Base-by-base conservation (phyloP, 2,329 filamentous ascomycete genomes). In the Elsinoe fawcettii region DNA sequence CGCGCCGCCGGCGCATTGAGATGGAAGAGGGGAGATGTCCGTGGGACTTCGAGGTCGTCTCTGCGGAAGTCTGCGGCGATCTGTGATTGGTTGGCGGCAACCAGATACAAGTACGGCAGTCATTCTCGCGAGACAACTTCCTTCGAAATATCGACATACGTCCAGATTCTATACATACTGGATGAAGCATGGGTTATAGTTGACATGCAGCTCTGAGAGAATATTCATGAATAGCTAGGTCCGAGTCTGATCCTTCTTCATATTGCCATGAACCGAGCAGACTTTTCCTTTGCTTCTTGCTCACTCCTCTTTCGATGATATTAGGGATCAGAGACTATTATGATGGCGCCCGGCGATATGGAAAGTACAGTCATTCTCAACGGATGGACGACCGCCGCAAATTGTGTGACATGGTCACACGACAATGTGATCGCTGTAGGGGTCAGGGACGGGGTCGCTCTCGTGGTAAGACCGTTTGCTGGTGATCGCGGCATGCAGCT, bases 341-440 rank as follows among this genome's bases (percentile, higher is more conserved):
- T 37, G 4, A 5, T 7, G 9, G 14, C 4, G 9, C 14, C 11
- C 14, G 11, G 4, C 4, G 11, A n/a, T 12, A 56, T 56, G 54
- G 54, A 43, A 3, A 37, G n/a, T 14, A 11, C 36, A n/a, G 18
- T 56, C 2, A 20, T 47, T 14, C 14, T 56, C n/a, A 46, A 46
- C 23, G 54, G 54, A 56, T 80, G 75, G 69, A 80, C 81, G 2
- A 76, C 76, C 2, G 76, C 75, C 59, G 67, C 73, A 23, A 70
- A 79, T 62, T 79, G 77, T 51, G 66, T 84, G n/a, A 72, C 75
- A 54, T 85, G 82, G 80, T 84, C 81, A 5, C 67, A 73, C 37
- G 80, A 84, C 62, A 78, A 80, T 46, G 77, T 79, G 51, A 73
- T 85, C 44, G 81, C 80, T 5, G 67, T 84, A 47, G 79, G 78